Evolutionary conservation across 2,329 filamentous ascomycete genomes (phyloP), one percentile per base, ranked within the genome.

Genomic region (Curvularia sp.): DNA sequence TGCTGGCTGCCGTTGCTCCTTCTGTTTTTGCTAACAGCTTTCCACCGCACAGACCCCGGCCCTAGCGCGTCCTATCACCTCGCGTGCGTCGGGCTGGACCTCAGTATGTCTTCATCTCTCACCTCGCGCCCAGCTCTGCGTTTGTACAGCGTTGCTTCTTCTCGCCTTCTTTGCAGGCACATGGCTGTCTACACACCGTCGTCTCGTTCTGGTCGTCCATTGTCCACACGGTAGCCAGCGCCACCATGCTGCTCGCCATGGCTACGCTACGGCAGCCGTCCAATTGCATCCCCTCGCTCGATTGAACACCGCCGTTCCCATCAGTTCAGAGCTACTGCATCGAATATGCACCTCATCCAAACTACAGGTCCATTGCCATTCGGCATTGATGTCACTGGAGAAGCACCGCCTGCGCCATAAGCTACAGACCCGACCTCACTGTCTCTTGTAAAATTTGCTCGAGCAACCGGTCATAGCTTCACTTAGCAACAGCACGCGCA

Each of bases 21-120:
- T 61, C 63, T 68, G 64, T 70, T 71, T 73, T 72, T 71, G 66
- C 68, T 66, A 69, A 68, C 67, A 70, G 63, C 67, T 65, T 58
- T 41, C 56, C 52, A 44, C 53, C 54, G 59, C 58, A 54, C 60
- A 59, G 58, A 52, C 57, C 54, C 49, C 42, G 30, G 26, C 31
- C 38, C 49, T 69, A 70, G 68, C 65, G 68, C 58, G 58, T 62
- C 64, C 65, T 64, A 64, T 68, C 57, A 65, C 48, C 30, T 57
- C 54, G 54, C 49, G 49, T 53, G 52, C 55, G 59, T 47, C 55
- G 59, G 57, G 55, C 55, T 65, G 58, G 51, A 53, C 53, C 55
- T 51, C 55, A 44, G 49, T 50, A 55, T 49, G 35, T 43, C 15
- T 46, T 41, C 39, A 33, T 26, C 49, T 46, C 24, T 46, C 42